Evolutionary conservation across 1,284 basidiomycete genomes (phyloP).

Genomic region (Cystobasidium pallidum): DNA sequence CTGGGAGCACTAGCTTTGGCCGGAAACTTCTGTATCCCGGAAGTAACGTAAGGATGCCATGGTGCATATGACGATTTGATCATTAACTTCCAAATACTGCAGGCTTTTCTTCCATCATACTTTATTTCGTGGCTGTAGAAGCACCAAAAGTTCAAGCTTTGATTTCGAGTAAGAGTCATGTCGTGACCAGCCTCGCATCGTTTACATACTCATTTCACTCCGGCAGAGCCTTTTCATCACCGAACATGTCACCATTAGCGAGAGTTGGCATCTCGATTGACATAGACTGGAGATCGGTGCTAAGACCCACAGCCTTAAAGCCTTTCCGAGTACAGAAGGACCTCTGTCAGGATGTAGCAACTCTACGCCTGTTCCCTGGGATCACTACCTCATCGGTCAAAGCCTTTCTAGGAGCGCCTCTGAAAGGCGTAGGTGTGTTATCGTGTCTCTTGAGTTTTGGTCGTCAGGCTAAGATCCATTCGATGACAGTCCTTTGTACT

Average conservation of each 20-base stretch:
- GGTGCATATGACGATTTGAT: neutral
- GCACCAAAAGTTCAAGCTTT: slow-evolving; percentile 76
- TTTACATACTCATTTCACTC: neutral
- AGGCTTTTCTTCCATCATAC: slow-evolving; percentile 82
- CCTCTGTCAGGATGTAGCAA: slow-evolving; percentile 76
- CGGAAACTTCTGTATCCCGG: slow-evolving; percentile 86
- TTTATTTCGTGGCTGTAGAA: slow-evolving; percentile 79
- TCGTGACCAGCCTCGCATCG: neutral
- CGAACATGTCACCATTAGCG: slow-evolving; percentile 81
- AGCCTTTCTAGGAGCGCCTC: slow-evolving; percentile 72
- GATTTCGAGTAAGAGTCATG: slow-evolving; percentile 64
- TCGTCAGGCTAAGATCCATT: neutral
- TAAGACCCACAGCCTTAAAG: slow-evolving; percentile 73
- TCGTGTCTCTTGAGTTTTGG: neutral
- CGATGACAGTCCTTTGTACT: slow-evolving; percentile 75
- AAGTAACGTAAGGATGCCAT: slow-evolving; percentile 52
- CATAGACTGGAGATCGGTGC: slow-evolving; percentile 81
- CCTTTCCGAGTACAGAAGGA: slow-evolving; percentile 80
- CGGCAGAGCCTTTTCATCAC: slow-evolving; percentile 72
- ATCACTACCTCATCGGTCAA: slow-evolving; percentile 72
- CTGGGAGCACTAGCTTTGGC: slow-evolving; percentile 85
- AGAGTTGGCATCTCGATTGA: slow-evolving; percentile 89
- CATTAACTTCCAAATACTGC: neutral
- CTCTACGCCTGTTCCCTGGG: slow-evolving; percentile 82
- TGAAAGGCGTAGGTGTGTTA: slow-evolving; percentile 61